A percentile compares a stretch with the other conserved stretches of the same genome.
Evolutionary conservation across 305 asterid genomes (phyloP).

Genomic region (Ajuga reptans): DNA sequence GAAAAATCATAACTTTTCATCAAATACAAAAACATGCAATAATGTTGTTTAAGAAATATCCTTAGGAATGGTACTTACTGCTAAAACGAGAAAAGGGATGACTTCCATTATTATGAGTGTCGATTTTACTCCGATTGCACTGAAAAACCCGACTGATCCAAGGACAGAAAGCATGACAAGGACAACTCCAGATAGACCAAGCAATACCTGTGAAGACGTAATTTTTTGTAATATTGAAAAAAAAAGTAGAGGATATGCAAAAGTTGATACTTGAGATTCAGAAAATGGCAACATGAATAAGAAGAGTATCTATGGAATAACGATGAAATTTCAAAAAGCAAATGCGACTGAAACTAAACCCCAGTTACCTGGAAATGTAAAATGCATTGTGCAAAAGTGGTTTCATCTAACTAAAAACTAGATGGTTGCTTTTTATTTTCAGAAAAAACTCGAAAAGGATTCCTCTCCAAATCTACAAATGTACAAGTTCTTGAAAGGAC

Average conservation of each 20-base stretch:
- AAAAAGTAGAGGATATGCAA: neutral
- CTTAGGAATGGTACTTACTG: constrained; percentile 51
- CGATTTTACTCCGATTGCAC: constrained; percentile 89
- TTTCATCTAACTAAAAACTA: neutral
- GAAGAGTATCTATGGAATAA: neutral
- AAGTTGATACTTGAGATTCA: neutral
- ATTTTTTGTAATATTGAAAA: constrained; percentile 7
- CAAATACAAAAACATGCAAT: neutral
- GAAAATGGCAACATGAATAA: neutral
- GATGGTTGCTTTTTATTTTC: neutral
- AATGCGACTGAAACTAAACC: neutral
- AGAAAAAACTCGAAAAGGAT: neutral
- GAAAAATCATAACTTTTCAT: neutral
- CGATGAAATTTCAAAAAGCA: neutral
- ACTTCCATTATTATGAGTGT: constrained; percentile 99
- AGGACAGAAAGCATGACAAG: constrained; percentile 98
- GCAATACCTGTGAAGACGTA: constrained; percentile 58
- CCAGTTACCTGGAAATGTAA: neutral
- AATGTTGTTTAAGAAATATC: constrained; percentile 3
- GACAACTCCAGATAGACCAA: constrained; percentile 93
- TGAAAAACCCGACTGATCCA: constrained; percentile 95
- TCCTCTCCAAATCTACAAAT: neutral
- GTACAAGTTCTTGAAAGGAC: neutral
- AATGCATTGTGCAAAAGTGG: neutral
- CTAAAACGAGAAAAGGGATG: constrained; percentile 97